phyloP scores from a whole-genome alignment of 1,284 basidiomycete species.

The Sanghuangporus sanghuang region DNA sequence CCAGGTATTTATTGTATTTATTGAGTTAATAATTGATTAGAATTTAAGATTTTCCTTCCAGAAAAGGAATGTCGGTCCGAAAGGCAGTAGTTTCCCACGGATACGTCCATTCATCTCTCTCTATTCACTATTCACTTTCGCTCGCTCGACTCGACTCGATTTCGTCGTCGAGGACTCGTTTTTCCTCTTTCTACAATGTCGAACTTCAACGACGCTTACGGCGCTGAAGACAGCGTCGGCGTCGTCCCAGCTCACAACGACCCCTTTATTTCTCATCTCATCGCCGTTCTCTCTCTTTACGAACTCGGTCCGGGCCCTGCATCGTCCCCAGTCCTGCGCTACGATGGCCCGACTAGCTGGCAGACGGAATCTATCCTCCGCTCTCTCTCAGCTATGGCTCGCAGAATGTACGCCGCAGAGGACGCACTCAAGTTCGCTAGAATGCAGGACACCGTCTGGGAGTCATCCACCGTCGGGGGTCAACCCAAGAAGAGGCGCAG shows the following conservation, averaged over 20 bases:
- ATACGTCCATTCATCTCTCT: not conserved
- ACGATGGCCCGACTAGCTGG: slow-evolving; percentile 60
- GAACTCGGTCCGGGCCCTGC: slow-evolving; percentile 34
- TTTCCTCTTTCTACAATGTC: too few relatives aligned
- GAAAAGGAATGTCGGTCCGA: not conserved
- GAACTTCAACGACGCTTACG: not conserved
- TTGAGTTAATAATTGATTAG: not conserved
- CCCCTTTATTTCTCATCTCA: slow-evolving; percentile 46
- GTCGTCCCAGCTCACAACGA: not conserved
- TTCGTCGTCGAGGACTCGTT: too few relatives aligned
- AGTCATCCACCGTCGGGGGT: slow-evolving; percentile 35
- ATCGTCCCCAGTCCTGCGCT: slow-evolving; percentile 50
- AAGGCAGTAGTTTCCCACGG: not conserved
- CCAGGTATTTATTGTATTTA: too few relatives aligned
- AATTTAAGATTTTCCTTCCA: not conserved
- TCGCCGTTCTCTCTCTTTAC: slow-evolving; percentile 47
- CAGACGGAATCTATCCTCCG: slow-evolving; percentile 59
- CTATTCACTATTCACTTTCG: not conserved
- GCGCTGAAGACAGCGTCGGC: not conserved
- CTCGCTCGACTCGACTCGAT: not conserved
- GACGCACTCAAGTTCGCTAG: slow-evolving; percentile 37
- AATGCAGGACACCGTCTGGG: slow-evolving; percentile 29
- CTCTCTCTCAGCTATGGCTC: slow-evolving; percentile 47
- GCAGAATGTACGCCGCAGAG: slow-evolving; percentile 60
- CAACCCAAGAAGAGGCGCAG: slow-evolving; percentile 42